Evolutionary conservation across 148 eudicot species (phyloP).

Genomic region (Spergularia marina): DNA sequence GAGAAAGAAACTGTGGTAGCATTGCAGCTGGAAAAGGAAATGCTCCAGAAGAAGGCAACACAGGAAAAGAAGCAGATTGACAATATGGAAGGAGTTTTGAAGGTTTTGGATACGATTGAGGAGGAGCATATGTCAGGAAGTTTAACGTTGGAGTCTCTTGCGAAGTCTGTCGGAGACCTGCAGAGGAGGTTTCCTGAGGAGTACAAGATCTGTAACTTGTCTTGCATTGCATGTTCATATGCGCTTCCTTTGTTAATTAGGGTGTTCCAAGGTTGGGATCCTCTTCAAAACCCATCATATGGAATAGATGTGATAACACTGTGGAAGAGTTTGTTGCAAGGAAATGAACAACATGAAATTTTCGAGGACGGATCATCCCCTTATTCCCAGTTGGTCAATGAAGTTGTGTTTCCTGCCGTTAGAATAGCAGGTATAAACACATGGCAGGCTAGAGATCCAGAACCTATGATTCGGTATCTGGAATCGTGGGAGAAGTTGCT

Average conservation of each 20-base stretch:
- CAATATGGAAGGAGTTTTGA: conserved; percentile 51
- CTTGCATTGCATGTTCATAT: conserved; percentile 69
- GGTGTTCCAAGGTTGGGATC: conserved; percentile 93
- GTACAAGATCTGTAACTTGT: conserved; percentile 69
- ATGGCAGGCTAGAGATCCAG: conserved; percentile 93
- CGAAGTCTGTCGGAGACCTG: conserved; percentile 50
- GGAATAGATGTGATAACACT: conserved; percentile 47
- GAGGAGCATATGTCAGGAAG: conserved; percentile 51
- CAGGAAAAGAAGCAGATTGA: conserved; percentile 62
- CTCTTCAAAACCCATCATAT: conserved; percentile 67
- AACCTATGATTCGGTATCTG: conserved; percentile 74
- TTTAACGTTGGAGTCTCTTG: conserved; percentile 64
- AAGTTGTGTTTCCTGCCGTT: conserved; percentile 87
- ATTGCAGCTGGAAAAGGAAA: conserved; percentile 80
- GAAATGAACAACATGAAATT: conserved; percentile 43
- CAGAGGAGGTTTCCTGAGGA: conserved; percentile 55
- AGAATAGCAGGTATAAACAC: conserved; percentile 80
- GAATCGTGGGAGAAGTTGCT: conserved; percentile 81
- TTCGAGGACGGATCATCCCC: conserved; percentile 54
- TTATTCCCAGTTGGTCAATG: conserved; percentile 66
- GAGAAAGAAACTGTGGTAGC: conserved; percentile 71
- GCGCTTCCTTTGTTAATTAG: conserved; percentile 76
- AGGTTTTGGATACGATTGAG: conserved; percentile 44
- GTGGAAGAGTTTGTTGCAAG: conserved; percentile 77
- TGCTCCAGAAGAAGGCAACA: conserved; percentile 49